Conservation (phyloP, 441 rosid genomes). For the Croton laevigatus region DNA sequence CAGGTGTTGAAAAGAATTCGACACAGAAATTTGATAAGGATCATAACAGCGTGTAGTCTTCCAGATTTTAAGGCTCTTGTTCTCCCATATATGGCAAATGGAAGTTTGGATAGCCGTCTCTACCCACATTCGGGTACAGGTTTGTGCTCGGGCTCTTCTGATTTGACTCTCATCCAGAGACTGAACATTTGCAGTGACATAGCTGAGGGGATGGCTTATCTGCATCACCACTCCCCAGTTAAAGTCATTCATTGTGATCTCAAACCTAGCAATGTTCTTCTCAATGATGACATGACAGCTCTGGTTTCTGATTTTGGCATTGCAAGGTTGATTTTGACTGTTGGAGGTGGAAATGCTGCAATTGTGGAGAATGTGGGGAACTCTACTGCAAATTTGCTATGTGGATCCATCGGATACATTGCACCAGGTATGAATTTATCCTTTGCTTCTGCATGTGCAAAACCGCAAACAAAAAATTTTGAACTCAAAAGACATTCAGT, state of each 20-base stretch:
- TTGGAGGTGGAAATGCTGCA: slow-evolving; percentile 33
- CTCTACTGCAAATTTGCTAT: slow-evolving; percentile 46
- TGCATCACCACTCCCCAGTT: slow-evolving; percentile 30
- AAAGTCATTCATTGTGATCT: slow-evolving; percentile 32
- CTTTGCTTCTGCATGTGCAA: slow-evolving; percentile 3
- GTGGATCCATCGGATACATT: slow-evolving; percentile 36
- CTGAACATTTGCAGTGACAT: slow-evolving; percentile 29
- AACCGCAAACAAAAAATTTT: neutral
- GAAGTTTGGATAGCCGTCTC: slow-evolving; percentile 25
- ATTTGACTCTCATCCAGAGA: slow-evolving; percentile 30
- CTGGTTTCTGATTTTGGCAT: slow-evolving; percentile 30
- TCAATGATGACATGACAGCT: slow-evolving; percentile 31
- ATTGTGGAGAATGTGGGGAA: slow-evolving; percentile 42
- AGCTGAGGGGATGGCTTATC: slow-evolving; percentile 31
- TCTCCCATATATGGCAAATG: slow-evolving; percentile 33
- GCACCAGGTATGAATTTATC: slow-evolving; percentile 29
- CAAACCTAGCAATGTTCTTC: slow-evolving; percentile 35
- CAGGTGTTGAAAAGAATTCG: slow-evolving; percentile 30
- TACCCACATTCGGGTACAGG: slow-evolving; percentile 18
- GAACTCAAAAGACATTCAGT: neutral
- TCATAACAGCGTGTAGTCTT: slow-evolving; percentile 29
- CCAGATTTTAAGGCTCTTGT: slow-evolving; percentile 33
- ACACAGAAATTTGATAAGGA: slow-evolving; percentile 30
- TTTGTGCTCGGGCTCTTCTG: slow-evolving; percentile 31
- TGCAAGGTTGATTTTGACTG: slow-evolving; percentile 34